phyloP scores from a whole-genome alignment of 176 grass and related monocot species.

The Leersia perrieri region DNA sequence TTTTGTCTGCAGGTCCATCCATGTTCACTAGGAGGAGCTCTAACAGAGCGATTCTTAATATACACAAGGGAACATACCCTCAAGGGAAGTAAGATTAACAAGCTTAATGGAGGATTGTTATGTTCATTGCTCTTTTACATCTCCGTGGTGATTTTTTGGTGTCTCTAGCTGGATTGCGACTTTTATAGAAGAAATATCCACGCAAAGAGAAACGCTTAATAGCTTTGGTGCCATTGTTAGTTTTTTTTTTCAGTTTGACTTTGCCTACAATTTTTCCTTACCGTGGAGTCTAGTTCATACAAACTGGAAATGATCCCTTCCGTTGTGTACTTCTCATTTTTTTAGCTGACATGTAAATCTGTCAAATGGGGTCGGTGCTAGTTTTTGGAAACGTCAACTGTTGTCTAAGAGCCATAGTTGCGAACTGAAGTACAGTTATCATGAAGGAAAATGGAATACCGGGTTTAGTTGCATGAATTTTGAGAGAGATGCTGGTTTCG shows the following conservation, averaged over 20 bases:
- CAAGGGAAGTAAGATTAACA: conserved; percentile 18
- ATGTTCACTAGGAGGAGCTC: neutral
- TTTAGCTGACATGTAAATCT: conserved; percentile 36
- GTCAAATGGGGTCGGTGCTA: neutral
- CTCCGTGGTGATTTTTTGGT: conserved; percentile 18
- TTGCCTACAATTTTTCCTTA: neutral
- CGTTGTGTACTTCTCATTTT: conserved; percentile 1
- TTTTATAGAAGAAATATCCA: conserved; percentile 40
- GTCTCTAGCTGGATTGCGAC: conserved; percentile 5
- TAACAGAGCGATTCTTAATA: conserved; percentile 7
- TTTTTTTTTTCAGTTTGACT: conserved; percentile 14
- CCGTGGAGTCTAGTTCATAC: conserved; percentile 21
- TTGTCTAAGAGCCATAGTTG: neutral
- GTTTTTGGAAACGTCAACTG: neutral
- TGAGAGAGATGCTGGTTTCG: neutral
- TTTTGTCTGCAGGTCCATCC: neutral
- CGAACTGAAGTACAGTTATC: neutral
- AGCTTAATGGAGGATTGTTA: conserved; percentile 32
- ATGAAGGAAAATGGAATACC: conserved; percentile 16
- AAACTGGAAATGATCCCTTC: conserved; percentile 18
- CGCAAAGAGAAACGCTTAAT: conserved; percentile 36
- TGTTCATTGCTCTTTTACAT: conserved; percentile 25
- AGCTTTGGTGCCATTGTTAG: conserved; percentile 5
- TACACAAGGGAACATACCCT: neutral
- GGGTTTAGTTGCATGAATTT: neutral